Conservation (phyloP, 495 filamentous ascomycete genomes). For the Xylaria castorea region DNA sequence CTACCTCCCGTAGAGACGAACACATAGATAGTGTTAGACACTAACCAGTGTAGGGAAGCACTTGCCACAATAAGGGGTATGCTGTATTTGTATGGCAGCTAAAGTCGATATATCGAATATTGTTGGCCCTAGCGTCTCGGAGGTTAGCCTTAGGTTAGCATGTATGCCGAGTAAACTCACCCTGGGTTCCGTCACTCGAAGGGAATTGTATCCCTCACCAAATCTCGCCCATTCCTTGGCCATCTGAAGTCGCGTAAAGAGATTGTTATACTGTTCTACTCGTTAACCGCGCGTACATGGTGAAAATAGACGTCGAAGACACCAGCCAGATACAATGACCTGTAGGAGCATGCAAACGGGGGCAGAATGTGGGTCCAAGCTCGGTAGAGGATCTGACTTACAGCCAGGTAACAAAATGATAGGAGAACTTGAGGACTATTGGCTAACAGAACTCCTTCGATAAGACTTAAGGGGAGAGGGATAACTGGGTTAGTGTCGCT, state of each 20-base stretch:
- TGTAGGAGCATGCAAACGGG: too few relatives aligned
- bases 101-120: constrained; percentile 32
- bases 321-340: too few relatives aligned
- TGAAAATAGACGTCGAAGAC: too few relatives aligned
- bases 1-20: constrained; percentile 16
- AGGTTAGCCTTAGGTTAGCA: background rate
- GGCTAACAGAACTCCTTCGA: constrained; percentile 42
- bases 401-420: constrained; percentile 50
- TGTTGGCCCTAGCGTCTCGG: constrained; percentile 38
- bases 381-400: background rate
- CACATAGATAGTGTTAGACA: constrained; percentile 30
- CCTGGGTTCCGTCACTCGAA: constrained; percentile 56
- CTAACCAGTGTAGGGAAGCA: constrained; percentile 33
- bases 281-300: too few relatives aligned
- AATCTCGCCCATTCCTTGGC: constrained; percentile 34
- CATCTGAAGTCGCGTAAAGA: constrained; percentile 38
- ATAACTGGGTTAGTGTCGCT: constrained; percentile 32
- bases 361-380: too few relatives aligned
- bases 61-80: constrained; percentile 31
- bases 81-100: constrained; percentile 39
- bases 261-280: constrained; percentile 21
- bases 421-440: constrained; percentile 54
- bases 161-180: constrained; percentile 7
- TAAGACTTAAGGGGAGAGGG: constrained; percentile 19
- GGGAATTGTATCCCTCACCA: constrained; percentile 36